These are phyloP conservation scores for Xerocomellus intermedius DNA, from an alignment of 768 basidiomycete species.

Conservation along the genomic window DNA sequence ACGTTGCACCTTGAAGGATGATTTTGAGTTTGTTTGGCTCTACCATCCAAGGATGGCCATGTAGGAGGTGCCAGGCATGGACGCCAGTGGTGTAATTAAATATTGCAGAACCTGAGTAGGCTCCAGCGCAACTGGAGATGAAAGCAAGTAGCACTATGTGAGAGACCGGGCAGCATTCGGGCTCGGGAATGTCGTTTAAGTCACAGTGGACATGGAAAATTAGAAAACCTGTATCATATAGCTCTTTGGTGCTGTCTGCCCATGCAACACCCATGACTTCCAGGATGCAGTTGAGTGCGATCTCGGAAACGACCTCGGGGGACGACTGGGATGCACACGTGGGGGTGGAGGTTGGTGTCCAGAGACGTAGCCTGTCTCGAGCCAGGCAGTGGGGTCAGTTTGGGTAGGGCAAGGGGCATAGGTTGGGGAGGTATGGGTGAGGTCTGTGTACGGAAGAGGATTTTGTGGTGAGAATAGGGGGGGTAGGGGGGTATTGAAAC, in stretches of 20 bases:
- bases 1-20: fast-evolving
- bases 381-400: background rate
- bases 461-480: too few species aligned
- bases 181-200: conserved; percentile 1
- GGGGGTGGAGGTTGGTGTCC: too few species aligned
- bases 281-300: background rate
- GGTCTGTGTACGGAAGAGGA: too few species aligned
- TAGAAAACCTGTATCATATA: background rate
- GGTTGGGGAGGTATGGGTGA: too few species aligned
- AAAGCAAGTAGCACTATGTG: fast-evolving
- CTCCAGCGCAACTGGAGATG: background rate
- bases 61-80: background rate
- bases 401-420: too few species aligned
- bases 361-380: background rate
- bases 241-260: background rate
- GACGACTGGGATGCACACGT: too few species aligned
- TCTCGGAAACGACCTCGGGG: background rate
- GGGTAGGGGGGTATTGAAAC: too few species aligned
- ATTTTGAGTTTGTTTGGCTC: background rate
- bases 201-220: background rate
- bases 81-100: background rate
- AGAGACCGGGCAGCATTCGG: fast-evolving
- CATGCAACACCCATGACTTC: background rate
- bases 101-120: background rate
- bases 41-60: background rate